Evolutionary conservation across 768 basidiomycete genomes (phyloP).

Genomic region (Tulasnella calospora): DNA sequence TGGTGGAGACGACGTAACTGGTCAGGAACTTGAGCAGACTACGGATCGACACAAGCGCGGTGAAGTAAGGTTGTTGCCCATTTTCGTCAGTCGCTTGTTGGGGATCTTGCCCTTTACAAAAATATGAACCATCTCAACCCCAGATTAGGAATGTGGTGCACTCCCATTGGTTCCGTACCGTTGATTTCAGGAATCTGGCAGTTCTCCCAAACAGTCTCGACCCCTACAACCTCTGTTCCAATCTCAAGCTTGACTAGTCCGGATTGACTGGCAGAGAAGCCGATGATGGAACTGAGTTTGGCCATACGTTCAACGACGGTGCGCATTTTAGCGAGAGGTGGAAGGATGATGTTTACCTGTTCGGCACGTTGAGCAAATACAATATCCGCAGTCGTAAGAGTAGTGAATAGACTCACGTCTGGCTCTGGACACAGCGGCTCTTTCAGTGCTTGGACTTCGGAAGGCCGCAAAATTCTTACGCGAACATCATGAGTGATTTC

Average conservation of each 20-base stretch:
- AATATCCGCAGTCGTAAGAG: not conserved
- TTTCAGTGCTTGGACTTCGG: conserved; percentile 62
- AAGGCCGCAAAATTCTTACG: conserved; percentile 72
- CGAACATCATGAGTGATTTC: conserved; percentile 73
- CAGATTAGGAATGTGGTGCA: not conserved
- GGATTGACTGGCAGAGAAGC: conserved; percentile 60
- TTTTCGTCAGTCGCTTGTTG: not conserved
- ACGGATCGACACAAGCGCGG: not conserved
- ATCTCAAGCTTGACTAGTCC: conserved; percentile 55
- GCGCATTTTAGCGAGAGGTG: conserved; percentile 68
- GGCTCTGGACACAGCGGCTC: conserved; percentile 86
- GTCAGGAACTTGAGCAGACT: not conserved
- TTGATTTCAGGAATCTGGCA: conserved; percentile 55
- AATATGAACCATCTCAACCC: not conserved
- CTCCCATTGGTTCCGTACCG: not conserved
- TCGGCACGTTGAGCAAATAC: not conserved
- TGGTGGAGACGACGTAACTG: not conserved
- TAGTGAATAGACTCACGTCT: conserved; percentile 48
- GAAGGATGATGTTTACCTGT: conserved; percentile 73
- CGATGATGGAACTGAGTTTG: conserved; percentile 63
- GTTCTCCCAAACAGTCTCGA: conserved; percentile 74
- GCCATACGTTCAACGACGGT: conserved; percentile 71
- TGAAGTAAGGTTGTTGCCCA: not conserved
- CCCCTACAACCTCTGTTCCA: conserved; percentile 65
- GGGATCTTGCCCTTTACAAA: not conserved